These are phyloP conservation scores for Cordyceps pruinosa DNA, from an alignment of 2,329 filamentous ascomycete species.

Conservation along the genomic window DNA sequence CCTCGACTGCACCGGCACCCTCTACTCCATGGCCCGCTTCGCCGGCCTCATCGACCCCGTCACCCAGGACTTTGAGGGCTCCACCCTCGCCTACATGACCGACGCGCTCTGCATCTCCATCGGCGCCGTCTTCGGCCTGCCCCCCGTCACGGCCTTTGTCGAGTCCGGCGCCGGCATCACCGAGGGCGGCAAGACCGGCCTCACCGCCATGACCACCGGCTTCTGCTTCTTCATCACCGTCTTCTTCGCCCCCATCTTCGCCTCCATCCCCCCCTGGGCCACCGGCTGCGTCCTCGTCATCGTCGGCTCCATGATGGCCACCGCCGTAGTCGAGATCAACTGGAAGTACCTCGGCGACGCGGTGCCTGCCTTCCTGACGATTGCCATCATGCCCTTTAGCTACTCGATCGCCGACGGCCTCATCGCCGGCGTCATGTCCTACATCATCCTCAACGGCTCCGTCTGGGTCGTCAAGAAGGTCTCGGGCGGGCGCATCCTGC, in stretches of 20 bases:
- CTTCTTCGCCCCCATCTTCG: conserved; percentile 87
- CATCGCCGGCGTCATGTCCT: conserved; percentile 71
- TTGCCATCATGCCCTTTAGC: conserved; percentile 82
- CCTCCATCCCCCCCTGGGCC: conserved; percentile 82
- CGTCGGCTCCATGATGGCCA: conserved; percentile 82
- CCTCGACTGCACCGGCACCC: conserved; percentile 75
- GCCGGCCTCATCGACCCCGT: conserved; percentile 71
- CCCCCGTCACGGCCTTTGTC: conserved; percentile 80
- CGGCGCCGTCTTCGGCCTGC: conserved; percentile 67
- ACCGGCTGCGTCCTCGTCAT: conserved; percentile 84
- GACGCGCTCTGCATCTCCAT: conserved; percentile 75
- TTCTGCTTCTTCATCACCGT: conserved; percentile 80
- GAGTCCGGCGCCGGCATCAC: conserved; percentile 87
- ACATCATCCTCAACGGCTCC: conserved; percentile 65
- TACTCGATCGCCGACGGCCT: conserved; percentile 84
- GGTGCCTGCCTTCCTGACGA: conserved; percentile 76
- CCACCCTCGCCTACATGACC: conserved; percentile 74
- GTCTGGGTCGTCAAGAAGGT: conserved; percentile 62
- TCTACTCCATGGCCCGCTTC: conserved; percentile 87
- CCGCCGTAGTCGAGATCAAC: conserved; percentile 75
- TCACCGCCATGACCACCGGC: conserved; percentile 74
- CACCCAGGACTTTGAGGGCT: conserved; percentile 83
- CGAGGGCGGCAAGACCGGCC: conserved; percentile 75
- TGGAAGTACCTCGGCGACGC: conserved; percentile 82
- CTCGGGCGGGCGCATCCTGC: conserved; percentile 63